phyloP scores from a whole-genome alignment of 1,139 yeast genomes.

The Ogataea hybrid region DNA sequence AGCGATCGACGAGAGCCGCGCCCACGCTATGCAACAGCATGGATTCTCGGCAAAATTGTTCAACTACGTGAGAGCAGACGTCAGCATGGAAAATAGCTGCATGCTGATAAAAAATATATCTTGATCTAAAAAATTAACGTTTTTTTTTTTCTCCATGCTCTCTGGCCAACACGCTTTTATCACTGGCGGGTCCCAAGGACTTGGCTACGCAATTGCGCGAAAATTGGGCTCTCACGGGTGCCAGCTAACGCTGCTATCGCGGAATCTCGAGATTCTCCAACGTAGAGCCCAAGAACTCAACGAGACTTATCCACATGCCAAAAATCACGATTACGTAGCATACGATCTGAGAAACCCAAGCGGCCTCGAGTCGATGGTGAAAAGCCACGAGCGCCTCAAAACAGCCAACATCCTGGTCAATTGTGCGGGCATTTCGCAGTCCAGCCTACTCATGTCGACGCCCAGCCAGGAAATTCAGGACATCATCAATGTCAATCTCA shows the following conservation, averaged over 20 bases:
- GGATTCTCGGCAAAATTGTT: conserved; percentile 48
- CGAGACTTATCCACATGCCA: conserved; percentile 21
- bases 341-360: conserved; percentile 48
- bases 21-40: conserved; percentile 42
- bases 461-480: conserved; percentile 40
- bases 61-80: conserved; percentile 53
- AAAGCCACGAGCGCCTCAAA: conserved; percentile 3
- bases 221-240: conserved; percentile 61
- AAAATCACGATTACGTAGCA: conserved; percentile 48
- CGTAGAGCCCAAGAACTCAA: conserved; percentile 39
- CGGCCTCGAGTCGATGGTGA: conserved; percentile 24
- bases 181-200: conserved; percentile 87
- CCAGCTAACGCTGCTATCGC: conserved; percentile 58
- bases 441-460: conserved; percentile 50
- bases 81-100: conserved; percentile 74
- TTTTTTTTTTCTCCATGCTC: conserved; percentile 1
- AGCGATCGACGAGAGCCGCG: conserved; percentile 61
- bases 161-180: conserved; percentile 45
- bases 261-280: conserved; percentile 43
- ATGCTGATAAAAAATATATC: conserved; percentile 35
- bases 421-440: conserved; percentile 80
- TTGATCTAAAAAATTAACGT: background rate
- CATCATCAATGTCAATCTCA: conserved; percentile 60
- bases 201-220: conserved; percentile 68
- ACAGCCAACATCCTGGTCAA: conserved; percentile 56